Evolutionary conservation across 768 basidiomycete genomes (phyloP).

Genomic region (Amanita pseudoporphyria): DNA sequence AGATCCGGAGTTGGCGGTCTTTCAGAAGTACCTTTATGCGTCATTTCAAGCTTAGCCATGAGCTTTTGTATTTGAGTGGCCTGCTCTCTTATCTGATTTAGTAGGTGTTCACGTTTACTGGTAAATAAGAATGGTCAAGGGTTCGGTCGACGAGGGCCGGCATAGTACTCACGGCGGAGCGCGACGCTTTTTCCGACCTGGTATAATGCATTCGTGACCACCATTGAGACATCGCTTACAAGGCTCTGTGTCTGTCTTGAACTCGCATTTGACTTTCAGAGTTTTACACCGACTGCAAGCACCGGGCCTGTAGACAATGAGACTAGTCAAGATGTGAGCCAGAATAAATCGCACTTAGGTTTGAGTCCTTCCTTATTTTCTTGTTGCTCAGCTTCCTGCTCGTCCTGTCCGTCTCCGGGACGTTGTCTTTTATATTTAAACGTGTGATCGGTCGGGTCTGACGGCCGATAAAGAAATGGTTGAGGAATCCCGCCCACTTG

Average conservation of each 20-base stretch:
- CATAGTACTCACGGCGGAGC: conserved; percentile 56
- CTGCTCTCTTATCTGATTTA: conserved; percentile 67
- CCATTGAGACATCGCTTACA: conserved; percentile 70
- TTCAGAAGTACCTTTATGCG: conserved; percentile 19
- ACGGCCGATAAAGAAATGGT: background rate
- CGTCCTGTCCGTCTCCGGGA: conserved; percentile 25
- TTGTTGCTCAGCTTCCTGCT: conserved; percentile 24
- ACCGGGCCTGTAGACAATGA: conserved; percentile 27
- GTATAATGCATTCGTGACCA: conserved; percentile 66
- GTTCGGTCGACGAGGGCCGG: background rate
- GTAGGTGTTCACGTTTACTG: conserved; percentile 75
- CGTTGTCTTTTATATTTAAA: conserved; percentile 30
- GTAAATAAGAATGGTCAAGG: conserved; percentile 5
- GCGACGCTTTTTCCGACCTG: conserved; percentile 76
- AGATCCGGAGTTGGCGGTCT: conserved; percentile 10
- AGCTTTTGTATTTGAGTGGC: conserved; percentile 62
- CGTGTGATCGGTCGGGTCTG: background rate
- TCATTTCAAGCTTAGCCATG: conserved; percentile 56
- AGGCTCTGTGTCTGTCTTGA: conserved; percentile 58
- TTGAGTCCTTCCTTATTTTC: conserved; percentile 30
- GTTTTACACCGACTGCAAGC: conserved; percentile 68
- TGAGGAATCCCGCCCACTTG: background rate
- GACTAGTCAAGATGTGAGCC: background rate
- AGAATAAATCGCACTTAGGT: conserved; percentile 28
- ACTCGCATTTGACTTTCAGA: conserved; percentile 67